A percentile compares a stretch with the other conserved stretches of the same genome.
Conservation (phyloP, 2,329 filamentous ascomycete genomes). For the Lasiodiplodia sp. region DNA sequence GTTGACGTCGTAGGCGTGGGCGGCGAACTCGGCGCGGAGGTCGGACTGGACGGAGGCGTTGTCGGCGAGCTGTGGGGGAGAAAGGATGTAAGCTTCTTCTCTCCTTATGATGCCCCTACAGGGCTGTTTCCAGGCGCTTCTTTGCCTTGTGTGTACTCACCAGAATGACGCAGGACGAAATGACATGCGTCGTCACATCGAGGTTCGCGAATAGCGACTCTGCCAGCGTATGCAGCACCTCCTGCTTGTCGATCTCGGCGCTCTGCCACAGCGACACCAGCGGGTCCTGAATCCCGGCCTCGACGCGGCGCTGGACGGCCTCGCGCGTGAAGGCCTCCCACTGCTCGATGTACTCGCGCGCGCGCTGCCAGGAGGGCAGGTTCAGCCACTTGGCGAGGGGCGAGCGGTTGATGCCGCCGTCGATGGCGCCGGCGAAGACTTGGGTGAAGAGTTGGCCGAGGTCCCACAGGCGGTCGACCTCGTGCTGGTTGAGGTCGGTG, state of each 20-base stretch:
- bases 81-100: too few species aligned
- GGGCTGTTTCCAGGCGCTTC: too few species aligned
- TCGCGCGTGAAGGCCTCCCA: constrained; percentile 26
- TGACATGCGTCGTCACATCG: constrained; percentile 28
- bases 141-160: too few species aligned
- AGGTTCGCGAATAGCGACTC: constrained; percentile 30
- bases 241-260: background rate
- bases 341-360: background rate
- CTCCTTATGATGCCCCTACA: too few species aligned
- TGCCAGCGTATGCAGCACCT: constrained; percentile 27
- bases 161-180: constrained; percentile 14
- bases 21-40: constrained; percentile 23
- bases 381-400: constrained; percentile 3
- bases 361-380: background rate
- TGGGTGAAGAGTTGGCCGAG: constrained; percentile 24
- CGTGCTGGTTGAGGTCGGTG: constrained; percentile 6
- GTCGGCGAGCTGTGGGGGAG: constrained; percentile 30
- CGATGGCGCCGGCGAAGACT: background rate
- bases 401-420: constrained; percentile 23
- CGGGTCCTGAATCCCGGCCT: background rate
- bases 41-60: constrained; percentile 15
- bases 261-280: background rate
- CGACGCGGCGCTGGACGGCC: background rate
- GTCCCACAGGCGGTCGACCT: constrained; percentile 26
- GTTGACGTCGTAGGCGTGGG: background rate